Evolutionary conservation across 345 rosid genomes (phyloP).

Genomic region (Physaria fendleri): DNA sequence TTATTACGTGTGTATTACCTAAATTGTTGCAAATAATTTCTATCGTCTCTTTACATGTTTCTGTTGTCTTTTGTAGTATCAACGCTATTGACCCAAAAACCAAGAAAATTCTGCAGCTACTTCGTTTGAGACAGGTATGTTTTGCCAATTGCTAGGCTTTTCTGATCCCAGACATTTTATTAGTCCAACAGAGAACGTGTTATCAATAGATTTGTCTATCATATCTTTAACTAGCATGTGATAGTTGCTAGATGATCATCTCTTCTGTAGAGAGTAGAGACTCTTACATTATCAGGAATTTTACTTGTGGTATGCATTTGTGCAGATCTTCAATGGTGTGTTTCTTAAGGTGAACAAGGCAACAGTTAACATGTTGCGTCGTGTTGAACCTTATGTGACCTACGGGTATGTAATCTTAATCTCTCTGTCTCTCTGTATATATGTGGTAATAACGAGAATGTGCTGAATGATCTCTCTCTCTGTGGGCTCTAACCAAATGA

Average conservation of each 20-base stretch:
- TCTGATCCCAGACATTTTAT: not conserved
- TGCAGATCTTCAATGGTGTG: conserved; percentile 79
- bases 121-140: conserved; percentile 76
- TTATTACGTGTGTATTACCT: not conserved
- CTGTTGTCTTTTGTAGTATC: conserved; percentile 39
- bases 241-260: not conserved
- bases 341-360: conserved; percentile 62
- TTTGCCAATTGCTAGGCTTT: not conserved
- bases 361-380: conserved; percentile 57
- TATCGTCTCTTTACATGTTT: not conserved
- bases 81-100: conserved; percentile 72
- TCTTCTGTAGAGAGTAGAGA: not conserved
- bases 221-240: not conserved
- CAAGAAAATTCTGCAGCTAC: conserved; percentile 51
- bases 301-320: not conserved
- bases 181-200: not conserved
- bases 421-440: not conserved
- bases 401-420: conserved; percentile 51
- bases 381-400: conserved; percentile 85
- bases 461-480: too few relatives aligned
- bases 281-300: not conserved
- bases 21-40: not conserved
- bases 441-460: not conserved
- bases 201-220: not conserved
- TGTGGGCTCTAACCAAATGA: not conserved